Evolutionary conservation across 164 flowering plant species (phyloP).

Genomic region (Kalanchoe fedtschenkoi): DNA sequence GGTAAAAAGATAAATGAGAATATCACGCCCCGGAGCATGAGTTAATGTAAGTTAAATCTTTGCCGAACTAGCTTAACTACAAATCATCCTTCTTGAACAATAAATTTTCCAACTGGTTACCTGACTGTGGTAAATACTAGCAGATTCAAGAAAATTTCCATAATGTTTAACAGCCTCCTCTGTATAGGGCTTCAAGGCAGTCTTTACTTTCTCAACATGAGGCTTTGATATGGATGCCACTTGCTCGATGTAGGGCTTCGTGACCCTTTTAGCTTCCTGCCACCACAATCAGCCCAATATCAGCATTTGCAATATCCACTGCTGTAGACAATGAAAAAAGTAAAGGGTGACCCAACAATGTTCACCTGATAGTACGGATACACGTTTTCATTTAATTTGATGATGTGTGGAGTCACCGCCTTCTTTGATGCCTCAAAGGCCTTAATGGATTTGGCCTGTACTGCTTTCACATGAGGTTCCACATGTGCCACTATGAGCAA

Average conservation of each 20-base stretch:
- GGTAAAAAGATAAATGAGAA: not conserved
- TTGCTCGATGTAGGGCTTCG: slow-evolving; percentile 61
- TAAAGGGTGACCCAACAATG: not conserved
- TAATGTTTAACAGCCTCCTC: slow-evolving; percentile 38
- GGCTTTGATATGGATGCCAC: slow-evolving; percentile 44
- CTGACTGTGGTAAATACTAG: slow-evolving; percentile 61
- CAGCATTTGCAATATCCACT: not conserved
- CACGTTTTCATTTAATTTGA: slow-evolving; percentile 46
- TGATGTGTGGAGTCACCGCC: slow-evolving; percentile 47
- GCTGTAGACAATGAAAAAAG: slow-evolving; percentile 3
- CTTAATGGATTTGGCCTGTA: slow-evolving; percentile 41
- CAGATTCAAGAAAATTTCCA: slow-evolving; percentile 54
- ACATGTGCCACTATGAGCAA: slow-evolving; percentile 26
- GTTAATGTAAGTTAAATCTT: not conserved
- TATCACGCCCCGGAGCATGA: not conserved
- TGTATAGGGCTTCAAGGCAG: slow-evolving; percentile 63
- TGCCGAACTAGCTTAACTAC: not conserved
- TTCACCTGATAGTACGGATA: slow-evolving; percentile 78
- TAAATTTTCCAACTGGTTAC: slow-evolving; percentile 12
- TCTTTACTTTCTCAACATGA: slow-evolving; percentile 59
- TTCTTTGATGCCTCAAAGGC: slow-evolving; percentile 56
- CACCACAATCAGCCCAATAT: not conserved
- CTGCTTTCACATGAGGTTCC: slow-evolving; percentile 54
- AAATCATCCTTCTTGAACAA: too few relatives aligned
- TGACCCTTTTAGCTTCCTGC: slow-evolving; percentile 67